These are phyloP conservation scores for Rhodotorula diobovata DNA, from an alignment of 768 basidiomycete species.

Conservation along the genomic window DNA sequence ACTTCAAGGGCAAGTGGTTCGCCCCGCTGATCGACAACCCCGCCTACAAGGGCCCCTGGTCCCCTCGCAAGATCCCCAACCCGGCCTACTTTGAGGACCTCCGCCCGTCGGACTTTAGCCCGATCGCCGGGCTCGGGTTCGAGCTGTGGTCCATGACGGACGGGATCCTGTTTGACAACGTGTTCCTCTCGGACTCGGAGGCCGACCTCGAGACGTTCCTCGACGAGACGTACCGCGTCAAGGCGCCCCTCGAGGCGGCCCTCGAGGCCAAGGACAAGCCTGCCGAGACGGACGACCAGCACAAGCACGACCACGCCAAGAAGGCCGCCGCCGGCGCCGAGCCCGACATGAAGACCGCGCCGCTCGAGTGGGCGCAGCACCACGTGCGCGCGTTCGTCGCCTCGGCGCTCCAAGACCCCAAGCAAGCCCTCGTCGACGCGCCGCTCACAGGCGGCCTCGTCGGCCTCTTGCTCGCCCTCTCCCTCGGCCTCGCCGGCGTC, in stretches of 20 bases:
- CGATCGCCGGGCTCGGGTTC: constrained; percentile 62
- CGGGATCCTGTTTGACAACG: constrained; percentile 85
- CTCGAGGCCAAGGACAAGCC: constrained; percentile 48
- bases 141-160: constrained; percentile 99
- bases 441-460: too few relatives aligned
- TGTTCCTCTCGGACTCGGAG: constrained; percentile 86
- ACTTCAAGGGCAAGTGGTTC: constrained; percentile 95
- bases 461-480: constrained; percentile 64
- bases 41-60: constrained; percentile 92
- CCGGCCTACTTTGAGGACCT: constrained; percentile 75
- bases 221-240: constrained; percentile 81
- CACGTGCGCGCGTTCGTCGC: constrained; percentile 78
- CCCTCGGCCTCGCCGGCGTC: constrained; percentile 69
- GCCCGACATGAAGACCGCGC: constrained; percentile 64
- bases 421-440: constrained; percentile 76
- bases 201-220: constrained; percentile 79
- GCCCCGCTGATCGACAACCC: constrained; percentile 93
- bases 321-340: constrained; percentile 46
- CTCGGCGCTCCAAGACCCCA: constrained; percentile 66
- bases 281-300: constrained; percentile 44
- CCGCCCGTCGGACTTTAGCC: constrained; percentile 66
- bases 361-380: constrained; percentile 70
- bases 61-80: constrained; percentile 71
- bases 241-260: constrained; percentile 73
- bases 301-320: constrained; percentile 52